Conservation (phyloP, 441 rosid genomes). For the Aquilaria agallochum region DNA sequence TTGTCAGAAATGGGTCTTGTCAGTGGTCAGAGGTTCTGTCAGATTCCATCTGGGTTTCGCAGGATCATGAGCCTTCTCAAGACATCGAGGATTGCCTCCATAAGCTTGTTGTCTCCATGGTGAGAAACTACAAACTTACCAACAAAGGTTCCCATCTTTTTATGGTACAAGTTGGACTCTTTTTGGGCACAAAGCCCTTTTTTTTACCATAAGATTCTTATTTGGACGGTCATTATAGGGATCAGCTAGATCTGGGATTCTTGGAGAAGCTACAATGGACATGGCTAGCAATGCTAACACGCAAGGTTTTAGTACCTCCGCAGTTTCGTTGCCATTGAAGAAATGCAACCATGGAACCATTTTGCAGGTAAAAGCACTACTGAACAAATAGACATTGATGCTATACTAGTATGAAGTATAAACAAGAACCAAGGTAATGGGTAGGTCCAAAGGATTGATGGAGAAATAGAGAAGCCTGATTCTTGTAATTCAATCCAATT, state of each 20-base stretch:
- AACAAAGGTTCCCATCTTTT: not conserved
- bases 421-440: too few species aligned
- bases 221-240: conserved; percentile 30
- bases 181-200: too few species aligned
- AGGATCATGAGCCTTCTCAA: conserved; percentile 28
- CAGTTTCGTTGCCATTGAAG: conserved; percentile 51
- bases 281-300: conserved; percentile 39
- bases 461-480: too few species aligned
- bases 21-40: conserved; percentile 52
- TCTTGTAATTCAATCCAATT: too few species aligned
- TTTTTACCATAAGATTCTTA: too few species aligned
- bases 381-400: too few species aligned
- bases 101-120: conserved; percentile 55
- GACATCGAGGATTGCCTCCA: conserved; percentile 35
- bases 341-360: conserved; percentile 45
- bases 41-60: conserved; percentile 40
- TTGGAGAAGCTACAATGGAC: conserved; percentile 53
- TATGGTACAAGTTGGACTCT: not conserved
- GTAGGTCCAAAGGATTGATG: too few species aligned
- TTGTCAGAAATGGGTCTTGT: conserved; percentile 45
- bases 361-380: conserved; percentile 34
- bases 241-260: conserved; percentile 49
- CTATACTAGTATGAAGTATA: too few species aligned
- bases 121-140: conserved; percentile 6
- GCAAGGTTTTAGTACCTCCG: conserved; percentile 13